Conservation (phyloP, 345 rosid species). For the Heritiera littoralis region DNA sequence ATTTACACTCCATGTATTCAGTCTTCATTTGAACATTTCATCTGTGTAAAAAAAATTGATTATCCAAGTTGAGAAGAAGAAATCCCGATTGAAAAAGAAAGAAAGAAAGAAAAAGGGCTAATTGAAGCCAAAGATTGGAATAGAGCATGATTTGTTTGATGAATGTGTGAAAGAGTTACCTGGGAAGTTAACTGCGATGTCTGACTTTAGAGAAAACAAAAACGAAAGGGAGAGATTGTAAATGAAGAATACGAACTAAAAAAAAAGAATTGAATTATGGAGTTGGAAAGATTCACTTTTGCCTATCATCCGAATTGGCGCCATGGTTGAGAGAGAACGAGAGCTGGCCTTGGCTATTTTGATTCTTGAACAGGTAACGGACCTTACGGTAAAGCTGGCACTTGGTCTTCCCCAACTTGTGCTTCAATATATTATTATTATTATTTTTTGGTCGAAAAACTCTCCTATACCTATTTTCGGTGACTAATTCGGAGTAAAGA, state of each 20-base stretch:
- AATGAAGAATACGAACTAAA: not conserved
- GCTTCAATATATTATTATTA: no score
- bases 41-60: slow-evolving; percentile 38
- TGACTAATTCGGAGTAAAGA: no score
- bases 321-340: slow-evolving; percentile 44
- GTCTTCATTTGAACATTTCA: no score
- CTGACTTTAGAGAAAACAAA: slow-evolving; percentile 42
- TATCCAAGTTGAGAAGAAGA: slow-evolving; percentile 2
- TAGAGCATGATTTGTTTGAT: slow-evolving; percentile 39
- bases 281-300: slow-evolving; percentile 39
- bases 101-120: not conserved
- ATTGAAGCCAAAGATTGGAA: not conserved
- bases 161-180: slow-evolving; percentile 78
- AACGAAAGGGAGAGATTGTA: not conserved
- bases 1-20: no score
- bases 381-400: not conserved
- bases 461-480: no score
- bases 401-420: not conserved
- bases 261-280: not conserved
- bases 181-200: slow-evolving; percentile 92
- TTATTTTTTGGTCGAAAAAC: no score
- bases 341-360: not conserved
- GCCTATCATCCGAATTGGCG: slow-evolving; percentile 77
- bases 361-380: not conserved
- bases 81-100: not conserved